Percentiles rank a stretch among this genome's conserved stretches.
phyloP scores from a whole-genome alignment of 192 early-diverging fungal genomes.

The Entomortierella chlamydospora region DNA sequence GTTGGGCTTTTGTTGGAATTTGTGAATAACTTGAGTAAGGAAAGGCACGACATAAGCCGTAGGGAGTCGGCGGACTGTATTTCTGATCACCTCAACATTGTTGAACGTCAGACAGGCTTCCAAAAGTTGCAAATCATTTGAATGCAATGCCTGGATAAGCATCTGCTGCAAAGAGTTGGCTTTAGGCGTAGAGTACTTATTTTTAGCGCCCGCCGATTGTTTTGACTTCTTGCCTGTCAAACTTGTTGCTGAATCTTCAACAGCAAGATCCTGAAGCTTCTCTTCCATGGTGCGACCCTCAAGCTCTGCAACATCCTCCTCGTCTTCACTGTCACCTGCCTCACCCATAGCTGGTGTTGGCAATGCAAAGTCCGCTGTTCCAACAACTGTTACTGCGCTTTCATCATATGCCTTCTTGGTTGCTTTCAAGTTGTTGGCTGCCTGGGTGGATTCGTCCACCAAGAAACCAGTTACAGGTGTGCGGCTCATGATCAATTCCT shows the following conservation, averaged over 20 bases:
- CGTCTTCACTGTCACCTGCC: conserved; percentile 18
- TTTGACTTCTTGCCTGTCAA: conserved; percentile 39
- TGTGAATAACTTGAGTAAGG: conserved; percentile 59
- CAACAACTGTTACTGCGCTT: conserved; percentile 58
- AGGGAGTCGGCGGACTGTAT: conserved; percentile 62
- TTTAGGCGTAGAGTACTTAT: conserved; percentile 50
- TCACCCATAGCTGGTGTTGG: conserved; percentile 34
- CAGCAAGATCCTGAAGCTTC: conserved; percentile 55
- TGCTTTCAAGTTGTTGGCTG: conserved; percentile 61
- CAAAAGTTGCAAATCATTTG: conserved; percentile 60
- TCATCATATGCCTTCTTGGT: conserved; percentile 69
- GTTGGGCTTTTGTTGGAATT: conserved; percentile 62
- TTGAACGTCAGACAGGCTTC: conserved; percentile 60
- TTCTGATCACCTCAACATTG: conserved; percentile 59
- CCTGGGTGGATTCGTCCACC: conserved; percentile 59
- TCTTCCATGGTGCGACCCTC: conserved; percentile 56
- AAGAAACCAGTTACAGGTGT: conserved; percentile 56
- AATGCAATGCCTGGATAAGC: conserved; percentile 67
- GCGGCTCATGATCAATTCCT: conserved; percentile 41
- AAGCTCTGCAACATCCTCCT: conserved; percentile 26
- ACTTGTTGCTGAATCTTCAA: conserved; percentile 44
- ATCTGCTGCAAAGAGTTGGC: conserved; percentile 64
- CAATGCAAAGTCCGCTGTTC: conserved; percentile 54
- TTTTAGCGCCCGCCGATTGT: conserved; percentile 19
- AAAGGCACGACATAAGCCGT: conserved; percentile 62